Percentiles rank a stretch among this genome's conserved stretches.
Conservation (phyloP, 176 grass and related monocot genomes). For the Panicum miliaceum region DNA sequence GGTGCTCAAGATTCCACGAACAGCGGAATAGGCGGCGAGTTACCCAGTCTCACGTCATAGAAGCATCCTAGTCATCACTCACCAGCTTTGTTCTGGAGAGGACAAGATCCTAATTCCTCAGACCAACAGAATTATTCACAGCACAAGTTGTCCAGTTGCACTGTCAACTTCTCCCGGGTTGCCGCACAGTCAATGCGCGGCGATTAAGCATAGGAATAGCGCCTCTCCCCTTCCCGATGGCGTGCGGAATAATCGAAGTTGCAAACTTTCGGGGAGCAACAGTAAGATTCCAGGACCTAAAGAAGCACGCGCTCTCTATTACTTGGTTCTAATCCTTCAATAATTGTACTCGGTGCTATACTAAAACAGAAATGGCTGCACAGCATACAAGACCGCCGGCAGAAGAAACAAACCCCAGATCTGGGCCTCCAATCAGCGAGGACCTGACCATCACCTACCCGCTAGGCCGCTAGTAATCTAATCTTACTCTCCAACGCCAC, state of each 20-base stretch:
- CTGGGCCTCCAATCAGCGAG: not conserved
- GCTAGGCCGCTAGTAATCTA: not conserved
- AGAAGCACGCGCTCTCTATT: not conserved
- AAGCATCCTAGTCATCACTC: constrained; percentile 1
- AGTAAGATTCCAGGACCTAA: not conserved
- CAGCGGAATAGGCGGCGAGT: not conserved
- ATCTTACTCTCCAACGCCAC: not conserved
- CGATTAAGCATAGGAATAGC: not conserved
- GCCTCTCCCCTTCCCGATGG: not conserved
- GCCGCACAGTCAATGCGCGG: not conserved
- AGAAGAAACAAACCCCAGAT: not conserved
- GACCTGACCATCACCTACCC: not conserved
- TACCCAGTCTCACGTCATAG: not conserved
- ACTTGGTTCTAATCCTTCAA: not conserved
- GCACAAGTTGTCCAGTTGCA: not conserved
- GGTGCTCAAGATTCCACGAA: not conserved
- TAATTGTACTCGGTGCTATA: not conserved
- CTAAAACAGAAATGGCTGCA: not conserved
- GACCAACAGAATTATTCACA: not conserved
- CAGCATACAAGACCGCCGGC: not conserved
- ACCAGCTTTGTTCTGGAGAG: not conserved
- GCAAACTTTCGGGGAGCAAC: not conserved
- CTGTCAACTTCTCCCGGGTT: not conserved
- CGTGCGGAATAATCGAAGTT: not conserved
- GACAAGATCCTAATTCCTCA: not conserved